A percentile compares a stretch with the other conserved stretches of the same genome.
These are phyloP conservation scores for Pterulicium gracile DNA, from an alignment of 1,284 basidiomycete genomes.

Conservation along the genomic window DNA sequence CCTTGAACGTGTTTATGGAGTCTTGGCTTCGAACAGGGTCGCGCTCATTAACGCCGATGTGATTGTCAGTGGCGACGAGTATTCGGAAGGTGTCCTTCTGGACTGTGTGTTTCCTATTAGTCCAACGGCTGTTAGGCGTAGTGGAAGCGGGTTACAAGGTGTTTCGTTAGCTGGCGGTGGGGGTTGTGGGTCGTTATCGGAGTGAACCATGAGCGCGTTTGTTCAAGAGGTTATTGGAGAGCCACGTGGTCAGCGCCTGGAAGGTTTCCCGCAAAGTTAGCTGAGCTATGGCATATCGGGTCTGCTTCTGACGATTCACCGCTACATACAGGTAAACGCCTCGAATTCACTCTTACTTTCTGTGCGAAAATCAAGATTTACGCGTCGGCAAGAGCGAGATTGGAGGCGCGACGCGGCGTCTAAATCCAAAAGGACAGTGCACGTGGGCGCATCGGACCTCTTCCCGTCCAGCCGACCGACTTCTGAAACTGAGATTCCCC, in stretches of 20 bases:
- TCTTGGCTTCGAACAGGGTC: constrained; percentile 94
- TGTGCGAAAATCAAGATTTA: too few relatives aligned
- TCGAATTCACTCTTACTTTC: too few relatives aligned
- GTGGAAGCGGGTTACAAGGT: too few relatives aligned
- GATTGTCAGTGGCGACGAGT: constrained; percentile 88
- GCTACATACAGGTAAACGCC: too few relatives aligned
- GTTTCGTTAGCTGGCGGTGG: background rate
- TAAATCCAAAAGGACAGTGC: background rate
- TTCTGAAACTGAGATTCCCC: background rate
- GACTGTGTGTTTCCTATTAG: constrained; percentile 28
- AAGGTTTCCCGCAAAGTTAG: too few relatives aligned
- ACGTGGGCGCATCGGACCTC: background rate
- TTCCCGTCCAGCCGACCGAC: background rate
- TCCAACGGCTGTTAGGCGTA: too few relatives aligned
- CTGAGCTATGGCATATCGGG: too few relatives aligned
- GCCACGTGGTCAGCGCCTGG: too few relatives aligned
- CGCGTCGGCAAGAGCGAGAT: too few relatives aligned
- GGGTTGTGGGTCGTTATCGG: background rate
- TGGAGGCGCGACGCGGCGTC: too few relatives aligned
- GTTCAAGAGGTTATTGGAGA: too few relatives aligned
- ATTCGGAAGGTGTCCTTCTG: constrained; percentile 70
- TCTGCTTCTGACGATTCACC: too few relatives aligned
- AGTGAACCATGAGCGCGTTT: background rate
- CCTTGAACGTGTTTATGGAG: constrained; percentile 90
- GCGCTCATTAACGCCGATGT: constrained; percentile 91